Conservation (phyloP, 257 asterid species). For the Jasminum sambac region DNA sequence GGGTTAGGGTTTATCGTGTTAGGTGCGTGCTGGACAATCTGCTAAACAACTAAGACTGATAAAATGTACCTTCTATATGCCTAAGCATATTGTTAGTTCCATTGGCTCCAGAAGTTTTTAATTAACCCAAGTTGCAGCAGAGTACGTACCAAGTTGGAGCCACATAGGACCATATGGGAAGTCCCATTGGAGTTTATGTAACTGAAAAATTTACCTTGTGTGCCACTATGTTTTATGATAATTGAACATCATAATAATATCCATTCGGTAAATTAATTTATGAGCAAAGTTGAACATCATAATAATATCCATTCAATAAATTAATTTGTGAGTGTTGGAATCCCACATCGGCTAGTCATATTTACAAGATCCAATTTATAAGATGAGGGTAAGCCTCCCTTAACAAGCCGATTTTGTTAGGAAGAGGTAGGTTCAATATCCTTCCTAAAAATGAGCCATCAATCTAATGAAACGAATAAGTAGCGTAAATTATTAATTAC, state of each 20-base stretch:
- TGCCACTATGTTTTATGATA: not conserved
- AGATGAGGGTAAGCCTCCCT: no score
- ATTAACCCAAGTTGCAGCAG: not conserved
- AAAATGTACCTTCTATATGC: not conserved
- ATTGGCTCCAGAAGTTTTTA: not conserved
- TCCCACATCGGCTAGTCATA: no score
- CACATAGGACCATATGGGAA: not conserved
- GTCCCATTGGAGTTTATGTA: not conserved
- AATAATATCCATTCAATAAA: not conserved
- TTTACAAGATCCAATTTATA: no score
- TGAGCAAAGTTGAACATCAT: not conserved
- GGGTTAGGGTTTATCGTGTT: not conserved
- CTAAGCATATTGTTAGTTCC: not conserved
- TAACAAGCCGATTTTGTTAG: no score
- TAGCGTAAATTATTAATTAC: not conserved
- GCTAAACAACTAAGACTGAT: not conserved
- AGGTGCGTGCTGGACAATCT: not conserved
- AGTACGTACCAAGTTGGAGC: not conserved
- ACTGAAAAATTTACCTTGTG: not conserved
- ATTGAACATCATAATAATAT: not conserved
- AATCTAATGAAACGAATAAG: not conserved
- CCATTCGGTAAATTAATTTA: not conserved
- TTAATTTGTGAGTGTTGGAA: not conserved
- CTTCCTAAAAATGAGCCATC: no score
- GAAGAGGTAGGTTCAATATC: no score